A percentile compares a stretch with the other conserved stretches of the same genome.
These are phyloP conservation scores for Moesziomyces sp. DNA, from an alignment of 1,284 basidiomycete species.

Conservation along the genomic window DNA sequence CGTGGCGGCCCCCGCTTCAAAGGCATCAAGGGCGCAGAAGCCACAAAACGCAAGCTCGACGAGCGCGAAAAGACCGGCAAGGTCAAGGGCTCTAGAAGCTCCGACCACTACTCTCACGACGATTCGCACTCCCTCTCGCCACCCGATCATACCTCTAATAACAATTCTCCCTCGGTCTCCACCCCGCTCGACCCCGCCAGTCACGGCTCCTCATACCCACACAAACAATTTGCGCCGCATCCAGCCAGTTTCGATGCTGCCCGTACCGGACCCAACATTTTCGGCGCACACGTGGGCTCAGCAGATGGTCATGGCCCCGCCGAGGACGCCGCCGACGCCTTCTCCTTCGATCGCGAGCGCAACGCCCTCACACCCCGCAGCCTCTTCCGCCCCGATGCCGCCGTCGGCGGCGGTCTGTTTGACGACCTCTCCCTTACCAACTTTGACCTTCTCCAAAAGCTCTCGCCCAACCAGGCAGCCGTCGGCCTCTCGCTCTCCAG, in stretches of 20 bases:
- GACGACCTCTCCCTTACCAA: constrained; percentile 53
- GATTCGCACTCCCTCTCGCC: constrained; percentile 37
- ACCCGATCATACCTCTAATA: constrained; percentile 17
- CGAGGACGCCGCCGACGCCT: constrained; percentile 23
- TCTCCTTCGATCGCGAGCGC: constrained; percentile 38
- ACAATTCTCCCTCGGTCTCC: constrained; percentile 10
- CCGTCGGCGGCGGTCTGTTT: constrained; percentile 34
- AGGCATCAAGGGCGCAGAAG: constrained; percentile 54
- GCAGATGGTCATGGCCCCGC: constrained; percentile 5
- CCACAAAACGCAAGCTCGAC: constrained; percentile 49
- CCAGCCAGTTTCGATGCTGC: constrained; percentile 12
- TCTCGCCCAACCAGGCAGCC: constrained; percentile 33
- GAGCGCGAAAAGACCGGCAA: constrained; percentile 41
- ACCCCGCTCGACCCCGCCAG: constrained; percentile 19
- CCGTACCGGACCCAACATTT: constrained; percentile 4
- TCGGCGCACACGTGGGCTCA: constrained; percentile 8
- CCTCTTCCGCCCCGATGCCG: constrained; percentile 31
- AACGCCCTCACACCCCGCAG: constrained; percentile 26
- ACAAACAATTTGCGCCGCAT: constrained; percentile 1
- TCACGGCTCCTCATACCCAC: background rate
- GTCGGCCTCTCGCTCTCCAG: constrained; percentile 32
- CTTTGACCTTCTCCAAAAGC: constrained; percentile 52
- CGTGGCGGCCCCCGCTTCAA: constrained; percentile 61
- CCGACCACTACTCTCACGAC: constrained; percentile 21
- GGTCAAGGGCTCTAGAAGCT: constrained; percentile 14